Conservation (phyloP, 108 stramenopile genomes). For the Skeletonema potamos region DNA sequence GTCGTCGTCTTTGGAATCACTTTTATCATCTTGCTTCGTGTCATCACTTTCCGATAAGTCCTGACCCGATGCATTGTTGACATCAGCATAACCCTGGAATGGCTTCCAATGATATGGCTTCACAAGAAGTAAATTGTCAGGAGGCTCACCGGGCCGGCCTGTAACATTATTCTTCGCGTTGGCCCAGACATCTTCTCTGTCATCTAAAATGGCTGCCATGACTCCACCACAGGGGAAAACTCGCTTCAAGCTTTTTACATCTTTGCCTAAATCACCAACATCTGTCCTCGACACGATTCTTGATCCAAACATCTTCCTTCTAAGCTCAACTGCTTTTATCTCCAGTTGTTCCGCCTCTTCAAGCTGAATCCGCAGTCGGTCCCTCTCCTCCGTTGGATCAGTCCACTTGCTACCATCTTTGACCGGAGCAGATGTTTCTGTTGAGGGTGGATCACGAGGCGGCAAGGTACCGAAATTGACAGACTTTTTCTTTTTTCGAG, state of each 20-base stretch:
- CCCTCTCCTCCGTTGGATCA: conserved; percentile 46
- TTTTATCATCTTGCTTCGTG: conserved; percentile 14
- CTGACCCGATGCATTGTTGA: conserved; percentile 80
- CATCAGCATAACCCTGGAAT: conserved; percentile 81
- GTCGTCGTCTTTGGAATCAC: conserved; percentile 48
- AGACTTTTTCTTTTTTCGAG: conserved; percentile 17
- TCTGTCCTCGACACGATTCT: conserved; percentile 87
- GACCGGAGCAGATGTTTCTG: background rate
- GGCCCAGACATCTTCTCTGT: conserved; percentile 93
- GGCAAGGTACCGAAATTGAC: conserved; percentile 10
- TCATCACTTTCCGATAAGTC: conserved; percentile 54
- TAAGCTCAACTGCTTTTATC: conserved; percentile 53
- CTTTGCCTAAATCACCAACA: conserved; percentile 80
- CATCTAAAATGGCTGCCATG: conserved; percentile 86
- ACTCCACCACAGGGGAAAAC: conserved; percentile 85
- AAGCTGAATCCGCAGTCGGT: conserved; percentile 48
- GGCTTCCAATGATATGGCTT: conserved; percentile 84
- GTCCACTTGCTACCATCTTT: conserved; percentile 21
- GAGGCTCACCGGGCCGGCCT: conserved; percentile 77
- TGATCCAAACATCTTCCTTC: conserved; percentile 78
- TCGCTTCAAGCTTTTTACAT: conserved; percentile 83
- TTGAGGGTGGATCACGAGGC: background rate
- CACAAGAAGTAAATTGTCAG: conserved; percentile 75
- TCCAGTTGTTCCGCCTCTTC: conserved; percentile 66
- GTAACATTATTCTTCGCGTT: conserved; percentile 70